Percentiles rank a stretch among this genome's conserved stretches.
These are phyloP conservation scores for Cutaneotrichosporon daszewskae DNA, from an alignment of 1,284 basidiomycete genomes.

Conservation along the genomic window DNA sequence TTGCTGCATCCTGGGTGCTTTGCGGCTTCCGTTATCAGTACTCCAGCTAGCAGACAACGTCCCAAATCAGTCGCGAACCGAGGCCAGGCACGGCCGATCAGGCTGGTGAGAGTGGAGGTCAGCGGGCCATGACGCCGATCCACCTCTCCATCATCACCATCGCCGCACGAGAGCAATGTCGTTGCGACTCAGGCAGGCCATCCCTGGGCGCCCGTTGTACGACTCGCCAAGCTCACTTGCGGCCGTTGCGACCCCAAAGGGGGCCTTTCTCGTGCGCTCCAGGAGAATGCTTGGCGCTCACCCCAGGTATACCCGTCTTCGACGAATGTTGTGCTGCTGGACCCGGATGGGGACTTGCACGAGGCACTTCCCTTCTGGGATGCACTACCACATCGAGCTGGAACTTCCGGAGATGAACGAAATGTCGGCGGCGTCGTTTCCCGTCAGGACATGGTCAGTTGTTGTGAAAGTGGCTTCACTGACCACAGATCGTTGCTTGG, in stretches of 20 bases:
- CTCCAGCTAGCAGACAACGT: too few relatives aligned
- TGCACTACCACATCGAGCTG: conserved; percentile 35
- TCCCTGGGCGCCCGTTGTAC: conserved; percentile 32
- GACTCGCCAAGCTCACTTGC: conserved; percentile 5
- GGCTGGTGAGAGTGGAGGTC: too few relatives aligned
- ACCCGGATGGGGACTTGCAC: conserved; percentile 27
- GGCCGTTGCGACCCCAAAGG: neutral
- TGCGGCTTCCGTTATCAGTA: too few relatives aligned
- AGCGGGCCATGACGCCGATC: too few relatives aligned
- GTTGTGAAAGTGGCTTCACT: neutral
- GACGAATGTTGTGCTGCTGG: conserved; percentile 32
- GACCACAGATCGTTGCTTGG: conserved; percentile 39
- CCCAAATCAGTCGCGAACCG: too few relatives aligned
- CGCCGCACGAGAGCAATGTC: conserved; percentile 23
- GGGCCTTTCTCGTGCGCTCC: conserved; percentile 11
- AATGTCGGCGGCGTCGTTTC: conserved; percentile 32
- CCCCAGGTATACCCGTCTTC: conserved; percentile 35
- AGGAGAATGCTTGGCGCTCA: neutral
- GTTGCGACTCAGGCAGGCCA: conserved; percentile 37
- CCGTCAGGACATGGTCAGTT: conserved; percentile 23
- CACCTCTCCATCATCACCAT: too few relatives aligned
- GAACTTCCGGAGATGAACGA: conserved; percentile 17
- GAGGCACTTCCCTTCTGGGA: conserved; percentile 39
- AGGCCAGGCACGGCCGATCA: too few relatives aligned
- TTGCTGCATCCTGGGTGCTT: too few relatives aligned